These are phyloP conservation scores for Cyclotella choctawhatcheeana DNA, from an alignment of 108 stramenopile species.

Conservation along the genomic window DNA sequence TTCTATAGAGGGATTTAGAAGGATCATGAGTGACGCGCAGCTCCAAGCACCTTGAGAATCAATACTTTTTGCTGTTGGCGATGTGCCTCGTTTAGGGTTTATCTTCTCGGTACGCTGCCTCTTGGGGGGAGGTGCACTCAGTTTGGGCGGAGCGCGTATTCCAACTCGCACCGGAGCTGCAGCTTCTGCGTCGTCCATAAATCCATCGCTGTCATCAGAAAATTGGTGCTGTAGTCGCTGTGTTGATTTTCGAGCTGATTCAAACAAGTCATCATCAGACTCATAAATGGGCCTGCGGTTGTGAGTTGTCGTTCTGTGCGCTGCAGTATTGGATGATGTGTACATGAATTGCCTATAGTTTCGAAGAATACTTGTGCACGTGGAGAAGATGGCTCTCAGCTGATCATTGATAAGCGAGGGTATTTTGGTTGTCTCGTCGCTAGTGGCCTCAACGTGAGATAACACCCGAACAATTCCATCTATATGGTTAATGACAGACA, in stretches of 20 bases:
- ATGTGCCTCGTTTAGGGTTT: neutral
- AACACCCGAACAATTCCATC: conserved; percentile 40
- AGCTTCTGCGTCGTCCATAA: conserved; percentile 35
- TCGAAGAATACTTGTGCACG: conserved; percentile 32
- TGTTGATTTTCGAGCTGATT: conserved; percentile 18
- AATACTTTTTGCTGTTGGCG: neutral
- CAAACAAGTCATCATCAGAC: conserved; percentile 34
- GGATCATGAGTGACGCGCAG: conserved; percentile 42
- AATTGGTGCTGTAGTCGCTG: conserved; percentile 6
- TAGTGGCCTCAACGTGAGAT: conserved; percentile 19
- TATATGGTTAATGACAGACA: conserved; percentile 35
- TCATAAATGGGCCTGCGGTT: conserved; percentile 17
- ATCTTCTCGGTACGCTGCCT: conserved; percentile 31
- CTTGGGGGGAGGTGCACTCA: conserved; percentile 34
- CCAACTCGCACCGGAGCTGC: neutral
- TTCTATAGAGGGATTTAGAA: conserved; percentile 43
- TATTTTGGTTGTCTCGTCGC: conserved; percentile 15
- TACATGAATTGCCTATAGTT: conserved; percentile 34
- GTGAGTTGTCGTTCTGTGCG: neutral
- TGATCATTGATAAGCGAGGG: conserved; percentile 21
- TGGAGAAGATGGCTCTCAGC: conserved; percentile 35
- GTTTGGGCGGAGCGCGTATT: conserved; percentile 4
- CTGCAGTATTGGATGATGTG: neutral
- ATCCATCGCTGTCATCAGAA: conserved; percentile 40
- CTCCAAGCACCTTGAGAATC: conserved; percentile 45